phyloP scores from a whole-genome alignment of 176 grass and related monocot genomes.

The Bolboschoenus planiculmis region DNA sequence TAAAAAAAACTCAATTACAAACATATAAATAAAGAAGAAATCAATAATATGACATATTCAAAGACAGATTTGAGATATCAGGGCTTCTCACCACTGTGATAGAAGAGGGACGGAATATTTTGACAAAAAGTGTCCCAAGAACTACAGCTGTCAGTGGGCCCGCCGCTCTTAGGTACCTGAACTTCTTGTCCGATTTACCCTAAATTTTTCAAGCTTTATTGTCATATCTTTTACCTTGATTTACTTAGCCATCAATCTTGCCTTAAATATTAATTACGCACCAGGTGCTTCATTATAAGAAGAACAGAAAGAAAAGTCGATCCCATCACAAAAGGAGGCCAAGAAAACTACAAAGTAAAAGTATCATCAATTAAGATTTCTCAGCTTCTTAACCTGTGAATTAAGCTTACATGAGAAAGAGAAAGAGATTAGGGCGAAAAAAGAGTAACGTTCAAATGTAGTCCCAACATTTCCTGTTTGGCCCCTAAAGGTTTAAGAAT shows the following conservation, averaged over 20 bases:
- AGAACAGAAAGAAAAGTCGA: constrained; percentile 67
- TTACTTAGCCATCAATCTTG: background rate
- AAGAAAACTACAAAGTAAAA: constrained; percentile 66
- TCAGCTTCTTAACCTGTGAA: background rate
- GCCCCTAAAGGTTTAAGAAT: background rate
- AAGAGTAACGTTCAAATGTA: background rate
- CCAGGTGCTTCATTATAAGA: constrained; percentile 76
- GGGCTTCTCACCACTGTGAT: constrained; percentile 77
- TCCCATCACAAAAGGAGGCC: constrained; percentile 91
- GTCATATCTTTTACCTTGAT: background rate
- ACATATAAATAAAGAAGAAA: constrained; percentile 2
- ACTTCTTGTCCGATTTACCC: constrained; percentile 85
- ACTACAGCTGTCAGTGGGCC: constrained; percentile 89
- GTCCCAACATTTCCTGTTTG: background rate
- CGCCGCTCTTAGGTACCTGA: constrained; percentile 58
- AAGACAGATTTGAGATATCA: constrained; percentile 23
- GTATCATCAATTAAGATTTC: background rate
- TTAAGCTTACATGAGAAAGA: background rate
- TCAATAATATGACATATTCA: background rate
- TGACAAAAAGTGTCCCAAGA: constrained; percentile 75
- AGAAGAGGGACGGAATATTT: constrained; percentile 76
- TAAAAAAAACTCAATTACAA: background rate
- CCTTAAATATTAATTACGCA: constrained; percentile 28
- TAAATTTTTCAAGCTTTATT: constrained; percentile 27
- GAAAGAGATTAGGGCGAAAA: background rate